Base-by-base conservation (phyloP, 2,329 filamentous ascomycete genomes). In the Onygena corvina region DNA sequence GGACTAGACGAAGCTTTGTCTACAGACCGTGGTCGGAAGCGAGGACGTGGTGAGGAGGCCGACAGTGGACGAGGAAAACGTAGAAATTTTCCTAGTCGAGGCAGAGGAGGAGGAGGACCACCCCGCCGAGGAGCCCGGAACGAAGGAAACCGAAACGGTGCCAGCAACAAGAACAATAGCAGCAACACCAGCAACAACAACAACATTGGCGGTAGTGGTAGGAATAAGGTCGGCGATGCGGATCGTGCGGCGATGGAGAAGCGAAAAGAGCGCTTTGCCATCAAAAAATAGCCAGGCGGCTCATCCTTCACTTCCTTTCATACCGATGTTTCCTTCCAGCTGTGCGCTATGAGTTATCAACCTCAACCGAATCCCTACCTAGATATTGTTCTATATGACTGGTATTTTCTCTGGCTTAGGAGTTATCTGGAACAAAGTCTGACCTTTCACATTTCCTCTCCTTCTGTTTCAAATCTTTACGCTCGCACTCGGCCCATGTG, bases 1-100 rank as follows among this genome's bases (percentile, higher is more conserved):
- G 65, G 64, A 14, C 56, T 74, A 50, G 71, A 74, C 52, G 63
- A 71, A 52, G 67, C 71, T 18, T 62, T 74, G 36, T 63, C 70
- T 3, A 57, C 59, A 25, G 69, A 72, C 50, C 59, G 61, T 27
- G 56, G 64, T 42, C 64, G 66, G 53, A 70, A 71, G 61, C 61
- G 69, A 47, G 59, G 61, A 35, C 66, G 65, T 36, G 60, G 60
- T 34, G 65, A 64, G 35, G 64, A 64, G 3, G 62, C 66, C 29
- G 61, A 63, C 16, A 57, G 58, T 29, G 60, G 63, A 8, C 64
- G 67, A 16, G 65, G 67, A 47, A 71, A 70, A 60, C 64, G 64
- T 58, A 62, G 64, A 14, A 61, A 67, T 50, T 59, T 63, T 42
- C 56, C 52, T 27, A 53, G 56, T 16, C 56, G 60, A 21, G 59